phyloP scores from a whole-genome alignment of 192 early-diverging fungal species.

The Cladochytrium replicatum region DNA sequence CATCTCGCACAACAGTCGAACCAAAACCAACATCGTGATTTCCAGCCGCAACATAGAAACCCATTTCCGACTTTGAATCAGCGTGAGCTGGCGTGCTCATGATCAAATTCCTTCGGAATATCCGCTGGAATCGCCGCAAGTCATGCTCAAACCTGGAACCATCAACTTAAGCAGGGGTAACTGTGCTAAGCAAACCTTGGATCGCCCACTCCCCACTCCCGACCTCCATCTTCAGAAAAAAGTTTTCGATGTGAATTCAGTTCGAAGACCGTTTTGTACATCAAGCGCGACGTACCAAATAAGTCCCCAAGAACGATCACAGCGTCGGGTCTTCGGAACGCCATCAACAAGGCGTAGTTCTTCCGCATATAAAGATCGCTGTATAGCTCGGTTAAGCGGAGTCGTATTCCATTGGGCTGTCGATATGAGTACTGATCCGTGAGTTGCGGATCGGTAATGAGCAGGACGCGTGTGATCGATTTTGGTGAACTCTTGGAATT shows the following conservation, averaged over 20 bases:
- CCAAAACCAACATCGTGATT: slow-evolving; percentile 89
- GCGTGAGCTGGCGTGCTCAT: no score
- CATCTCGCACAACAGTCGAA: slow-evolving; percentile 19
- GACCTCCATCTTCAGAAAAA: slow-evolving; percentile 44
- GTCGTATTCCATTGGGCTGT: slow-evolving; percentile 43
- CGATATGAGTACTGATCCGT: slow-evolving; percentile 84
- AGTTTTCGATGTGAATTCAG: no score
- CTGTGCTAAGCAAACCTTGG: not conserved
- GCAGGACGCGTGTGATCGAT: slow-evolving; percentile 38
- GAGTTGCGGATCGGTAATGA: slow-evolving; percentile 89
- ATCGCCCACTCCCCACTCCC: slow-evolving; percentile 27
- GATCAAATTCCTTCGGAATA: no score
- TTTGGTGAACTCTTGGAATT: no score
- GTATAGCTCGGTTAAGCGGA: slow-evolving; percentile 62
- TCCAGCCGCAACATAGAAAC: slow-evolving; percentile 61
- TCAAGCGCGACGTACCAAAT: slow-evolving; percentile 61
- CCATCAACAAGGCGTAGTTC: slow-evolving; percentile 57
- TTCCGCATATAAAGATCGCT: slow-evolving; percentile 78
- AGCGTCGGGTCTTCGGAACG: slow-evolving; percentile 43
- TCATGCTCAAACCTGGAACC: slow-evolving; percentile 40
- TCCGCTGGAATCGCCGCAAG: slow-evolving; percentile 35
- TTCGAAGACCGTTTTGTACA: no score
- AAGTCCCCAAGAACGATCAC: slow-evolving; percentile 79
- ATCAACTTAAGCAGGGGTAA: slow-evolving; percentile 1
- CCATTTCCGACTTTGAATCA: slow-evolving; percentile 20